Evolutionary conservation across 1,284 basidiomycete genomes (phyloP), one percentile per base, ranked within the genome.

Genomic region (Ganoderma meredithae): DNA sequence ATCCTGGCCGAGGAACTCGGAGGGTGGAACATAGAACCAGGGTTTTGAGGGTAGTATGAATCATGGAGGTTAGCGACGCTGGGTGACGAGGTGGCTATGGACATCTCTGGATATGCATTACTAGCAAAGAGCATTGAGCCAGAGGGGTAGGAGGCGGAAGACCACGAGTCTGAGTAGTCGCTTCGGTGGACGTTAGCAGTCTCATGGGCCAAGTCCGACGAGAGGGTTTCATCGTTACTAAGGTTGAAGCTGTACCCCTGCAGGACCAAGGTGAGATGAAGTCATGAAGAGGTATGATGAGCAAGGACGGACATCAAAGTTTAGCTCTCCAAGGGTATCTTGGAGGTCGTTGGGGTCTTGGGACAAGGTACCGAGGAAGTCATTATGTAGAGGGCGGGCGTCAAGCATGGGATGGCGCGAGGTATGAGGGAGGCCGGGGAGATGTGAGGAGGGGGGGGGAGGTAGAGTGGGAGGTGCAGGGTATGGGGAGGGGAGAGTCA

Each of bases 301-400:
- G 43, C 36, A 39, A 58, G 4, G 52, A 56, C 36, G 17, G 8
- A 65, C 63, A 17, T 40, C 49, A 60, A 66, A 61, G 47, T 25
- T 47, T 7, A 68, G 66, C 12, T 39, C 25, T 27, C 25, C 64
- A 44, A 61, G 66, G 40, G 53, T 13, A n/a, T 63, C 56, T 2
- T 69, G 60, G 8, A 65, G 64, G 31, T 65, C 64, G 36, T 62
- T 59, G 25, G 66, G 39, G 33, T 70, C 66, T n/a, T 68, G 65
- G n/a, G 66, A 62, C 13, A 41, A 44, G 49, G 47, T 13, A 43
- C 60, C 65, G 41, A 72, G 62, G 56, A 67, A 65, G 67, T 67
- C 67, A 44, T 40, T n/a, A 22, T 64, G 66, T 22, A 49, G 62
- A 15, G 61, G 60, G 5, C n/a, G 43, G 60, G 66, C 19, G 64